Conservation (phyloP, 805 yeast genomes). For the Hanseniaspora valbyensis region DNA sequence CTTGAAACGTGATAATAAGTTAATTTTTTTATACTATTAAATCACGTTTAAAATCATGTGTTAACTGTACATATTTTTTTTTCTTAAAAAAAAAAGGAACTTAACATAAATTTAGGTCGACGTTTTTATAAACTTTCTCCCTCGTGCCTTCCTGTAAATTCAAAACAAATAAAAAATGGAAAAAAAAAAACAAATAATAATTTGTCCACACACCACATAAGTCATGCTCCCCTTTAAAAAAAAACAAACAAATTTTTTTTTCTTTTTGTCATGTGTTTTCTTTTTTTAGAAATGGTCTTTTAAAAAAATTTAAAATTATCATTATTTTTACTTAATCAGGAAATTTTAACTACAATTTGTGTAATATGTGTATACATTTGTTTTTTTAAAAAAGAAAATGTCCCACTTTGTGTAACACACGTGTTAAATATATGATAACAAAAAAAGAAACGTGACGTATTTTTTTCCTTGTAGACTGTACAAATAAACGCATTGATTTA, state of each 20-base stretch:
- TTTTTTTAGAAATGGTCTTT: neutral
- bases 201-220: too few relatives aligned
- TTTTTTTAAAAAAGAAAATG: neutral
- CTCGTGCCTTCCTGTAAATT: neutral
- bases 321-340: conserved; percentile 7
- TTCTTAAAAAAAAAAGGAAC: neutral
- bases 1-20: too few relatives aligned
- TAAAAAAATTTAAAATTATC: neutral
- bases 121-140: neutral
- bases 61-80: neutral
- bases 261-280: neutral
- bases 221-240: too few relatives aligned
- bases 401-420: too few relatives aligned
- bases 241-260: too few relatives aligned
- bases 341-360: neutral
- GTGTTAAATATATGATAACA: too few relatives aligned
- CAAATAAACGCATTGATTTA: too few relatives aligned
- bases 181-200: too few relatives aligned
- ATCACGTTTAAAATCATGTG: neutral
- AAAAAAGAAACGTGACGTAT: neutral
- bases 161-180: neutral
- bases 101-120: neutral
- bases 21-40: too few relatives aligned
- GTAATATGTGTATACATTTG: neutral
- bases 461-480: too few relatives aligned